Base-by-base conservation (phyloP, 2,329 filamentous ascomycete species). In the Pseudonectria buxi region DNA sequence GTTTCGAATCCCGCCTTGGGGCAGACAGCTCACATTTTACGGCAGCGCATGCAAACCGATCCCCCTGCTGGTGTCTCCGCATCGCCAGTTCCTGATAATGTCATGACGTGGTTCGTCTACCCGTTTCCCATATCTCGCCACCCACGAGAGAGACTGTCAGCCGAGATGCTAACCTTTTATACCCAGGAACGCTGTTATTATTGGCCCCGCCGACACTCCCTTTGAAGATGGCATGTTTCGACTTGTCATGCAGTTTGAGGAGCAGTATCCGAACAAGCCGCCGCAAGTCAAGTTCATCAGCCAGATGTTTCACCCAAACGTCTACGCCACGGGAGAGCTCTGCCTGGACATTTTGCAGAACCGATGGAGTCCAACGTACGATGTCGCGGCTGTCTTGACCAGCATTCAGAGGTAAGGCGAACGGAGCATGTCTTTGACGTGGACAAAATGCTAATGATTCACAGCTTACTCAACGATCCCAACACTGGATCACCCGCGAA, bases 401-500 rank as follows among this genome's bases (percentile, higher is more conserved):
- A 96, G 90, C 57, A 95, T 98, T 47, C 92, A 98, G 62, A 96
- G 89, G 89, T 94, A 18, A 37, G 46, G 28, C 29, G 24, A 12
- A 34, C 13, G 18, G 12, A 27, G 24, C 11, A 6, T 14, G 11
- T 5, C 25, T 14, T 9, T 9, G n/a, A 11, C 14, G 3, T 14
- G 14, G 11, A 9, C 14, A 35, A 14, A n/a, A 37, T 43, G 38
- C 57, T 65, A 45, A 67, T 40, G 26, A 33, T 28, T 18, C 14
- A 33, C 36, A 95, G 90, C 77, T 67, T 98, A 29, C 74, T 98
- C 11, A 96, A 98, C 63, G 92, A 98, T 52, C 92, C 92, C 2
- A 98, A 98, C 62, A 98, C 92, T n/a, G 92, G 87, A 39, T 95
- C 88, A 2, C 92, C 92, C 1, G 92, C 92, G 37, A 98, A 98